These are phyloP conservation scores for Fennellomyces sp. DNA, from an alignment of 371 early-diverging fungal species.

Conservation along the genomic window DNA sequence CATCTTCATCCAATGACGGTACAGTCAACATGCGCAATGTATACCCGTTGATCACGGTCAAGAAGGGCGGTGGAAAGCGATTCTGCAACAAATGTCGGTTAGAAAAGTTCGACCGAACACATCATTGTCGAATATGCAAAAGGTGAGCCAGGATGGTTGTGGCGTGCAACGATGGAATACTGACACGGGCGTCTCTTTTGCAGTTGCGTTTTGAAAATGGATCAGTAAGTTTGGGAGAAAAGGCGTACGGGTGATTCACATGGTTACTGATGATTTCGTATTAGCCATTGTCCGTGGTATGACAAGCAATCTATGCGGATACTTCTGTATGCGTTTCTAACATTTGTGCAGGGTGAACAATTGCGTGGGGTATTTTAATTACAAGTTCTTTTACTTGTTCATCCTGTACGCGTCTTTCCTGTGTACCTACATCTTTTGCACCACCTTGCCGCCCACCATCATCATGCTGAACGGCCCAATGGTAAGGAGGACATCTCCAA, in stretches of 20 bases:
- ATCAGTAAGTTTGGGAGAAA: slow-evolving; percentile 59
- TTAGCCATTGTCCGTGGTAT: slow-evolving; percentile 65
- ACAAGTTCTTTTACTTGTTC: slow-evolving; percentile 73
- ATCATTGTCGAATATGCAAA: slow-evolving; percentile 70
- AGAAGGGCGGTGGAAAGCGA: slow-evolving; percentile 55
- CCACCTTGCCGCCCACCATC: slow-evolving; percentile 37
- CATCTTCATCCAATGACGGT: slow-evolving; percentile 11
- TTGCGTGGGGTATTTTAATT: slow-evolving; percentile 73
- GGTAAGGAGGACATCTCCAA: slow-evolving; percentile 16
- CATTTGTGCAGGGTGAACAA: slow-evolving; percentile 65
- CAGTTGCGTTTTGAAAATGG: slow-evolving; percentile 69
- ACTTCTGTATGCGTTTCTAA: background rate
- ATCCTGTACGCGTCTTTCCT: slow-evolving; percentile 56
- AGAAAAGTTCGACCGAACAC: slow-evolving; percentile 65
- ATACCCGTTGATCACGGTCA: slow-evolving; percentile 44
- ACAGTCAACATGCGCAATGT: slow-evolving; percentile 5
- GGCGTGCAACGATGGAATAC: background rate
- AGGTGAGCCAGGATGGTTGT: background rate
- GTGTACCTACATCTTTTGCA: slow-evolving; percentile 51
- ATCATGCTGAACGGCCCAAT: slow-evolving; percentile 33
- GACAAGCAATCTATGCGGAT: background rate
- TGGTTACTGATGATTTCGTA: background rate
- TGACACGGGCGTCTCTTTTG: background rate
- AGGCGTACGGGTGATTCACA: too few species aligned
- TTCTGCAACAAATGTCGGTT: slow-evolving; percentile 69